Evolutionary conservation across 129 eudicot genomes (phyloP).

Genomic region (Escallonia rubra): DNA sequence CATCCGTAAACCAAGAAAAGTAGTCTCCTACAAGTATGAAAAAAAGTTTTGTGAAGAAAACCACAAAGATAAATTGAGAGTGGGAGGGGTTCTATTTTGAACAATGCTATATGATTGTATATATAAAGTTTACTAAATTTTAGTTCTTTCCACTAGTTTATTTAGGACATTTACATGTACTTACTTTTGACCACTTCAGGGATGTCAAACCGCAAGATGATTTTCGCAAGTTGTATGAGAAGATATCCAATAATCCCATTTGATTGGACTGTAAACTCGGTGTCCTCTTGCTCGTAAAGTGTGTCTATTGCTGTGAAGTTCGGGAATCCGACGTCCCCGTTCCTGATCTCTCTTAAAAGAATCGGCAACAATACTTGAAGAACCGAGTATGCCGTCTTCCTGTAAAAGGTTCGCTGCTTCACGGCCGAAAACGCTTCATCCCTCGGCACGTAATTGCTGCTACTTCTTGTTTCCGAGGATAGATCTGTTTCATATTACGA

Average conservation of each 20-base stretch:
- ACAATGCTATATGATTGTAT: no score
- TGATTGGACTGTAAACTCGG: constrained; percentile 16
- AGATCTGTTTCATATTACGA: constrained; percentile 35
- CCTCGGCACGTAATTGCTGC: constrained; percentile 54
- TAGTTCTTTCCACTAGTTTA: no score
- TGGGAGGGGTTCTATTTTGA: no score
- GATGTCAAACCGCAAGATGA: constrained; percentile 48
- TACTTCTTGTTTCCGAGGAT: constrained; percentile 42
- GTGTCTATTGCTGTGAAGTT: constrained; percentile 61
- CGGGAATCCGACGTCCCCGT: constrained; percentile 47
- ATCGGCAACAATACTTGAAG: constrained; percentile 52
- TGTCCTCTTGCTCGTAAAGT: constrained; percentile 48
- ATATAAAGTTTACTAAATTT: no score
- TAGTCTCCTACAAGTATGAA: constrained; percentile 53
- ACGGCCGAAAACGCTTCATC: constrained; percentile 72
- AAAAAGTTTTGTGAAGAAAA: no score
- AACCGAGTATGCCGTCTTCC: constrained; percentile 43
- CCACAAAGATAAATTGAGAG: no score
- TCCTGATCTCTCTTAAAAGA: constrained; percentile 24
- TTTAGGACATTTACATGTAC: background rate
- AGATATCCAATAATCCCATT: constrained; percentile 17
- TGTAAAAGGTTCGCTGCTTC: constrained; percentile 33
- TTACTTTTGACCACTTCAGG: constrained; percentile 44
- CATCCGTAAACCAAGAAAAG: constrained; percentile 73
- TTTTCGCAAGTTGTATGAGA: constrained; percentile 45